phyloP scores from a whole-genome alignment of 345 rosid species.

The Clausena lansium region DNA sequence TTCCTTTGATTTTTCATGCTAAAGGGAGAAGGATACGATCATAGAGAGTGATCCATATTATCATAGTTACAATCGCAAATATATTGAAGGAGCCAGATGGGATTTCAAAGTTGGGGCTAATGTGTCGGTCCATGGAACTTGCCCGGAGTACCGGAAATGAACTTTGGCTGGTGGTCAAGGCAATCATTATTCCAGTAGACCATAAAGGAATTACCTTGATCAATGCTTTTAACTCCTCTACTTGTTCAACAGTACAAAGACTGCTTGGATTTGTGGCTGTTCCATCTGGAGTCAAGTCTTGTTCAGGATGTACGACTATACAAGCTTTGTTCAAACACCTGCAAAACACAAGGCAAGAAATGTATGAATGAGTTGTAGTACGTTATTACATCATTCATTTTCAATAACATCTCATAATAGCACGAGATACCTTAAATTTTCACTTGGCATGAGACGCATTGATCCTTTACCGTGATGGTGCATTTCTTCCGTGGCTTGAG shows the following conservation, averaged over 20 bases:
- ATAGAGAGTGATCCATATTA: slow-evolving; percentile 39
- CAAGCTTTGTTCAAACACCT: slow-evolving; percentile 65
- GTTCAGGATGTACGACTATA: slow-evolving; percentile 26
- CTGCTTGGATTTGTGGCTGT: slow-evolving; percentile 39
- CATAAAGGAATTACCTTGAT: slow-evolving; percentile 46
- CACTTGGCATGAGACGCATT: slow-evolving; percentile 30
- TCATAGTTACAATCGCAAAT: slow-evolving; percentile 35
- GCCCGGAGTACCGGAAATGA: slow-evolving; percentile 15
- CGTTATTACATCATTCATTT: too few relatives aligned
- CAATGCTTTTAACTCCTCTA: slow-evolving; percentile 60
- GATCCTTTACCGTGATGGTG: slow-evolving; percentile 26
- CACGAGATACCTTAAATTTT: slow-evolving; percentile 37
- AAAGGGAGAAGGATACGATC: slow-evolving; percentile 39
- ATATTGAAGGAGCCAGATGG: slow-evolving; percentile 46
- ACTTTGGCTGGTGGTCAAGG: slow-evolving; percentile 33
- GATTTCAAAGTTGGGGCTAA: slow-evolving; percentile 46
- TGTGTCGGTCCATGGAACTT: slow-evolving; percentile 47
- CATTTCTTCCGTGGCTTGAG: slow-evolving; percentile 3
- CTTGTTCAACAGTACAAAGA: slow-evolving; percentile 54
- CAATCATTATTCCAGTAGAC: slow-evolving; percentile 49
- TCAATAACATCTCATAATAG: background rate
- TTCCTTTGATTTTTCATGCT: slow-evolving; percentile 33
- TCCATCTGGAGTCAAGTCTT: slow-evolving; percentile 36
- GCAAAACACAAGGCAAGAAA: background rate
- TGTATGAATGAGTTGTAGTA: background rate